These are phyloP conservation scores for Naganishia kalamii DNA, from an alignment of 768 basidiomycete species.

Conservation along the genomic window DNA sequence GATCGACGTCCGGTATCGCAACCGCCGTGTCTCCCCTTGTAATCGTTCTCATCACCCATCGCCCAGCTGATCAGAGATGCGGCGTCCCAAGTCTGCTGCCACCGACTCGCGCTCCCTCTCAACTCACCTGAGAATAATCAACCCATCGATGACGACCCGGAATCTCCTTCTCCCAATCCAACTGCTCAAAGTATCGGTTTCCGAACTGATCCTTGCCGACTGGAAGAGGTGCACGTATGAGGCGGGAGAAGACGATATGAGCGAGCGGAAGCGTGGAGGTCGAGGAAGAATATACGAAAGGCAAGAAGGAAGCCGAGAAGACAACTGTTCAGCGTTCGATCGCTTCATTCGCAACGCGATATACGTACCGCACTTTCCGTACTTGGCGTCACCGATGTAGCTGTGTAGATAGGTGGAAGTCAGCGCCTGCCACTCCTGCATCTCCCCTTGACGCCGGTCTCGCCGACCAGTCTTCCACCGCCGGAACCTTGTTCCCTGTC, in stretches of 20 bases:
- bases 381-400: constrained; percentile 91
- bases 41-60: constrained; percentile 1
- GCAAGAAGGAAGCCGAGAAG: constrained; percentile 22
- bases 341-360: neutral
- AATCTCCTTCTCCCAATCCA: constrained; percentile 75
- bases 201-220: constrained; percentile 57
- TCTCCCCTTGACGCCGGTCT: neutral
- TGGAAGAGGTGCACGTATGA: no score
- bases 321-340: neutral
- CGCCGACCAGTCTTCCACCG: neutral
- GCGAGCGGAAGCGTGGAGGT: neutral
- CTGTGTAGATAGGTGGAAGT: constrained; percentile 46
- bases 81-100: neutral
- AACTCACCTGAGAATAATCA: constrained; percentile 71
- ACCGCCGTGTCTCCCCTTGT: no score
- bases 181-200: constrained; percentile 89
- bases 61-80: neutral
- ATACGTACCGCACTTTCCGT: constrained; percentile 63
- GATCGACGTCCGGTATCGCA: no score
- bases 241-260: neutral
- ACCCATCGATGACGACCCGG: constrained; percentile 97
- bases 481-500: constrained; percentile 23
- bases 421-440: constrained; percentile 41
- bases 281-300: constrained; percentile 46
- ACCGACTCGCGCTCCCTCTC: constrained; percentile 28